Percentiles rank a stretch among this genome's conserved stretches.
Conservation (phyloP, 2,329 filamentous ascomycete species). For the Colletotrichum lindemuthianum region DNA sequence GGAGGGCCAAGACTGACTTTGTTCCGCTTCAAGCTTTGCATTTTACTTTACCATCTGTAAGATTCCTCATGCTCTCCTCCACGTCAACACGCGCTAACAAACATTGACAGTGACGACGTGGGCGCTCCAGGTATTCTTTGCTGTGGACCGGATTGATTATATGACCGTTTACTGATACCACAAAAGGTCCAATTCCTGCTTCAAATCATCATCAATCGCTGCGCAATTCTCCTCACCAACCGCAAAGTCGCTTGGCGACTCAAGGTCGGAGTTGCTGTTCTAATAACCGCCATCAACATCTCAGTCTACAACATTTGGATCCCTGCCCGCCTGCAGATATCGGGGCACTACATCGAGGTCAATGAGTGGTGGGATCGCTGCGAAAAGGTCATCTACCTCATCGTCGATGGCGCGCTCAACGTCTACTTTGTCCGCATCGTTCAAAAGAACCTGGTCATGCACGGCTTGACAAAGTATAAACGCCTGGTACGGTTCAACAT, state of each 20-base stretch:
- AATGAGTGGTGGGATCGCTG: constrained; percentile 63
- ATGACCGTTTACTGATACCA: not conserved
- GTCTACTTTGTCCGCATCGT: constrained; percentile 56
- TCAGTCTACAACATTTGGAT: constrained; percentile 66
- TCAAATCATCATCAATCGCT: constrained; percentile 65
- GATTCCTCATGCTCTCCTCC: not conserved
- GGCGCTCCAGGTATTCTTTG: constrained; percentile 43
- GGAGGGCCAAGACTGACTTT: not conserved
- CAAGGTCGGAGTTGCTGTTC: constrained; percentile 54
- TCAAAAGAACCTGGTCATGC: constrained; percentile 32
- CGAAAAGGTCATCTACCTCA: constrained; percentile 61
- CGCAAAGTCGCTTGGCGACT: constrained; percentile 48
- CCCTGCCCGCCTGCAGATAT: constrained; percentile 58
- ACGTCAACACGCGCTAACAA: not conserved
- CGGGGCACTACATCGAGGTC: constrained; percentile 51
- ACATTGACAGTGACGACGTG: constrained; percentile 45
- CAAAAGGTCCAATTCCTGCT: constrained; percentile 58
- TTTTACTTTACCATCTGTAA: constrained; percentile 36
- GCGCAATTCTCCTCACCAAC: constrained; percentile 56
- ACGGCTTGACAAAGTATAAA: constrained; percentile 56
- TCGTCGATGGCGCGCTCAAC: constrained; percentile 60
- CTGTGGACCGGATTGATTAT: not conserved
- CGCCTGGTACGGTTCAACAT: constrained; percentile 56
- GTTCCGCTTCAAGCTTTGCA: constrained; percentile 14
- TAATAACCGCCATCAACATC: constrained; percentile 62